Evolutionary conservation across 192 early-diverging fungal species (phyloP).

Genomic region (Chytriomyces hyalinus): DNA sequence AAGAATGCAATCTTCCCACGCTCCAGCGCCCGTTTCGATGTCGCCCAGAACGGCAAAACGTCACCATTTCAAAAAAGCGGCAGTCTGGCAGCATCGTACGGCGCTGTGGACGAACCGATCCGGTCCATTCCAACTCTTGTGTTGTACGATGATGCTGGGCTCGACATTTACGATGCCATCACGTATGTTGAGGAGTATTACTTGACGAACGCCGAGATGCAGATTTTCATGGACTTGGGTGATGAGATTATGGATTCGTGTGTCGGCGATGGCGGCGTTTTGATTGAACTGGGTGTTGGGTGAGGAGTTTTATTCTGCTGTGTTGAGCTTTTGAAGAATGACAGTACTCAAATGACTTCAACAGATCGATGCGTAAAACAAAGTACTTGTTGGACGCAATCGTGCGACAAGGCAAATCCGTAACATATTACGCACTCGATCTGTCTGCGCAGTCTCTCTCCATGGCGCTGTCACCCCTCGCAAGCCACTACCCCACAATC

Average conservation of each 20-base stretch:
- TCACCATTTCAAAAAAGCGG: slow-evolving; percentile 5
- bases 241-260: slow-evolving; percentile 66
- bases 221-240: slow-evolving; percentile 70
- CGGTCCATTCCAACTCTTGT: slow-evolving; percentile 80
- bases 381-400: slow-evolving; percentile 79
- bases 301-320: slow-evolving; percentile 42
- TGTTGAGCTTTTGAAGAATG: background rate
- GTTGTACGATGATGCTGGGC: slow-evolving; percentile 81
- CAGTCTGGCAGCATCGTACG: background rate
- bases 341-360: no score
- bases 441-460: slow-evolving; percentile 78
- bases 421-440: slow-evolving; percentile 91
- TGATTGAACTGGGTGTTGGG: slow-evolving; percentile 92
- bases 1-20: slow-evolving; percentile 10
- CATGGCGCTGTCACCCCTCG: slow-evolving; percentile 71
- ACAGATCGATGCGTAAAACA: slow-evolving; percentile 83
- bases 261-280: slow-evolving; percentile 68
- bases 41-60: slow-evolving; percentile 9
- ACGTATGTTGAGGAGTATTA: slow-evolving; percentile 88
- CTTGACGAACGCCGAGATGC: slow-evolving; percentile 81
- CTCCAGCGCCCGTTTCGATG: slow-evolving; percentile 7
- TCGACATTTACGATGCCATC: slow-evolving; percentile 90
- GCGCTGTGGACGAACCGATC: background rate
- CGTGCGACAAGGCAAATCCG: slow-evolving; percentile 59
- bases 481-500: slow-evolving; percentile 66